These are phyloP conservation scores for Chaetomium olivaceum DNA, from an alignment of 2,329 filamentous ascomycete genomes.

Conservation along the genomic window DNA sequence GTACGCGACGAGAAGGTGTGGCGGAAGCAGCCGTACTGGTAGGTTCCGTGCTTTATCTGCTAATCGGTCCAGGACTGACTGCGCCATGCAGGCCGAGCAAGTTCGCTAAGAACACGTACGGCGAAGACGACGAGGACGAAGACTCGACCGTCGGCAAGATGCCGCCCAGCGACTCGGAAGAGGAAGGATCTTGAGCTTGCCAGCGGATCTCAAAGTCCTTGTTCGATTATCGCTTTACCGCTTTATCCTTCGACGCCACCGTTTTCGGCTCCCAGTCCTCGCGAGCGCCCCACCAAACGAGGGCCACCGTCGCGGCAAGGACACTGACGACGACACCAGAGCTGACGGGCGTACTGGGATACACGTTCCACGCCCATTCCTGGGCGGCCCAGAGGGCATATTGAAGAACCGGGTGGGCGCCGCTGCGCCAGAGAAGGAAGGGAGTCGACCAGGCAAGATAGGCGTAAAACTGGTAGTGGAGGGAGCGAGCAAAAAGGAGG, in stretches of 20 bases:
- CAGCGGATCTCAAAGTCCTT: background rate
- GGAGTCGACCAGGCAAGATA: constrained; percentile 90
- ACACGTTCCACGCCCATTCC: constrained; percentile 94
- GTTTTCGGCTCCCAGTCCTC: constrained; percentile 20
- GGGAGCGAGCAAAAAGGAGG: constrained; percentile 79
- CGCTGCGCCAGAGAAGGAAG: constrained; percentile 79
- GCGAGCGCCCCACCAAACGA: constrained; percentile 59
- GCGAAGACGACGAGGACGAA: constrained; percentile 67
- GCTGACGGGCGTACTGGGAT: constrained; percentile 68
- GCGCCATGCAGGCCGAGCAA: constrained; percentile 66
- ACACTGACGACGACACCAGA: constrained; percentile 67
- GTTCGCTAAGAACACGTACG: constrained; percentile 66
- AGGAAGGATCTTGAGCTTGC: constrained; percentile 49
- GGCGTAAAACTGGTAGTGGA: constrained; percentile 95
- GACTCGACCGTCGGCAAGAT: constrained; percentile 81
- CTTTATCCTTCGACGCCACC: constrained; percentile 24
- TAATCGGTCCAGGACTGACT: constrained; percentile 25
- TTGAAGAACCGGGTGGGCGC: constrained; percentile 66
- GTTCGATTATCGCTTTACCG: constrained; percentile 25
- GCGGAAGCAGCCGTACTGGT: constrained; percentile 91
- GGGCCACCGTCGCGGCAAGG: constrained; percentile 65
- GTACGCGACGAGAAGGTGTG: constrained; percentile 89
- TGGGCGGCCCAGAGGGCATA: constrained; percentile 73
- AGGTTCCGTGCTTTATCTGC: constrained; percentile 29
- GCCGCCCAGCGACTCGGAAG: constrained; percentile 79